Evolutionary conservation across 2,329 filamentous ascomycete species (phyloP).

Genomic region (Xylaria sp.): DNA sequence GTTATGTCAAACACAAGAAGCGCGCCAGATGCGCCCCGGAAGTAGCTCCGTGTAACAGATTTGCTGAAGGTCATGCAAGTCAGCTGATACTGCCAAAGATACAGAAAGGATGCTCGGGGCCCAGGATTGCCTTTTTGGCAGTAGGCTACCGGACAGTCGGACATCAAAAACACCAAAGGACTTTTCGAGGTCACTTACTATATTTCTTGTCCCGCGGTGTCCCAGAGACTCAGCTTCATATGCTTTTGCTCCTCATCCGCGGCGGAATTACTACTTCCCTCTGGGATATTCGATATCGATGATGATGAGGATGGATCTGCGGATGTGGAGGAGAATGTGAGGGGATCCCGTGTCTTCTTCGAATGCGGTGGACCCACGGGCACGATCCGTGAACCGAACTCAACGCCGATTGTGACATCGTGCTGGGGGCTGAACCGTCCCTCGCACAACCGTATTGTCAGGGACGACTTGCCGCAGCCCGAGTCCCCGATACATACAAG

Average conservation of each 20-base stretch:
- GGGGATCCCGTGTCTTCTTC: conserved; percentile 40
- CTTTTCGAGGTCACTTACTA: conserved; percentile 53
- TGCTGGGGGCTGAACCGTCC: conserved; percentile 92
- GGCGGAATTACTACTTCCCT: conserved; percentile 2
- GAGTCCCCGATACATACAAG: conserved; percentile 97
- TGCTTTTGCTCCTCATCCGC: conserved; percentile 62
- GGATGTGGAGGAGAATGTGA: conserved; percentile 25
- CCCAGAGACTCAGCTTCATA: conserved; percentile 95
- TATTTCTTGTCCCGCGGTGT: conserved; percentile 95
- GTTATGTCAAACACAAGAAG: conserved; percentile 96
- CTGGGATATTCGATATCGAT: neutral
- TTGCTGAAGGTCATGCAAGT: conserved; percentile 54
- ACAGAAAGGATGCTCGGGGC: neutral
- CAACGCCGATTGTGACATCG: conserved; percentile 96
- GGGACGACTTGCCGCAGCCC: conserved; percentile 91
- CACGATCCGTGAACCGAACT: conserved; percentile 92
- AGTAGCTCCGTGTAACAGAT: conserved; percentile 92
- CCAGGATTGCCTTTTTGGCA: neutral
- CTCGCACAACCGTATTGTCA: conserved; percentile 95
- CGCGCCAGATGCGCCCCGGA: conserved; percentile 74
- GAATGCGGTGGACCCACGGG: conserved; percentile 82
- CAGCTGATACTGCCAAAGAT: conserved; percentile 3
- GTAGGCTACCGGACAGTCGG: neutral
- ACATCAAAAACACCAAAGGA: neutral
- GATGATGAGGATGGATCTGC: conserved; percentile 27